phyloP scores from a whole-genome alignment of 2,329 filamentous ascomycete genomes.

The Trichoderma sp. region DNA sequence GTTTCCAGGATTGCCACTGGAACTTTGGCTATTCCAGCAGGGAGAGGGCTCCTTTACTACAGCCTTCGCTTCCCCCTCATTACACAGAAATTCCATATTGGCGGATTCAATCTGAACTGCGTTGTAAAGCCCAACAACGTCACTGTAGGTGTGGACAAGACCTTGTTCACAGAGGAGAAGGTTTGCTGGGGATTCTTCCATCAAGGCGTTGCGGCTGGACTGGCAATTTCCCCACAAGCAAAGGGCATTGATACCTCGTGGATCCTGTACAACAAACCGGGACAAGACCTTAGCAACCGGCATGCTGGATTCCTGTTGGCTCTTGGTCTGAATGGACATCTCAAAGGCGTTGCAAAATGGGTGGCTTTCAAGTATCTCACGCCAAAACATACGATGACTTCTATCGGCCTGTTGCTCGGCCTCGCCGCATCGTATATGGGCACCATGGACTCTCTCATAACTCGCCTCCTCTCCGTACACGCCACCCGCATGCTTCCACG shows the following conservation, averaged over 20 bases:
- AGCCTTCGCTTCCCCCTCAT: slow-evolving; percentile 82
- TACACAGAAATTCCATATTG: slow-evolving; percentile 86
- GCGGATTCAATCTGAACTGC: slow-evolving; percentile 88
- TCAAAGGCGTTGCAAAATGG: slow-evolving; percentile 96
- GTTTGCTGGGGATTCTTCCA: slow-evolving; percentile 99
- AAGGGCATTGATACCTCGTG: slow-evolving; percentile 97
- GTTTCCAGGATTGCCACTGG: slow-evolving; percentile 82
- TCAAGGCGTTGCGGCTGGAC: slow-evolving; percentile 85
- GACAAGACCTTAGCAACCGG: slow-evolving; percentile 83
- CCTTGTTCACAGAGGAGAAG: slow-evolving; percentile 87
- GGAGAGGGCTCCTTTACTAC: slow-evolving; percentile 83
- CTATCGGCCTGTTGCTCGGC: slow-evolving; percentile 88
- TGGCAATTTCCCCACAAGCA: slow-evolving; percentile 84
- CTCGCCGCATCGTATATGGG: slow-evolving; percentile 91
- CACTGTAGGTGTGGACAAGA: slow-evolving; percentile 88
- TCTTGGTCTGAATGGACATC: slow-evolving; percentile 86
- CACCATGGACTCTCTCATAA: slow-evolving; percentile 96
- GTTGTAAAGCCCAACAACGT: slow-evolving; percentile 89
- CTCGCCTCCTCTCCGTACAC: slow-evolving; percentile 88
- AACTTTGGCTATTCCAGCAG: slow-evolving; percentile 83
- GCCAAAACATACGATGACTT: slow-evolving; percentile 98
- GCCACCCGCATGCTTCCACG: slow-evolving; percentile 90
- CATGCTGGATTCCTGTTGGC: slow-evolving; percentile 92
- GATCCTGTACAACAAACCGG: slow-evolving; percentile 97
- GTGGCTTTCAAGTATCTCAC: slow-evolving; percentile 99